A percentile compares a stretch with the other conserved stretches of the same genome.
These are phyloP conservation scores for Forsythia suspensa DNA, from an alignment of 257 asterid species.

Conservation along the genomic window DNA sequence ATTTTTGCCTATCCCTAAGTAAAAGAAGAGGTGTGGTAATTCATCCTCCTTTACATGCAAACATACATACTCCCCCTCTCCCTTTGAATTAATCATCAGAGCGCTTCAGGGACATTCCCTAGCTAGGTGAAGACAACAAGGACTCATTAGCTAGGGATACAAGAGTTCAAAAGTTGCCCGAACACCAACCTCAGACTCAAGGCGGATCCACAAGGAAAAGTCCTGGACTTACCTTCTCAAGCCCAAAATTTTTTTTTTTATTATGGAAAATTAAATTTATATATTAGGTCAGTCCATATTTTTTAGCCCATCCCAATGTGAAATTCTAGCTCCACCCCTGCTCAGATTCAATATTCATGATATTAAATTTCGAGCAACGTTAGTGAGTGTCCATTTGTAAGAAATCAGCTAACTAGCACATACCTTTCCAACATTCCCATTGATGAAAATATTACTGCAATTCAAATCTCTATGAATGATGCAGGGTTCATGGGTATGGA, in stretches of 20 bases:
- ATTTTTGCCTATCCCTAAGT: background rate
- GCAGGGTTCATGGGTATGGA: slow-evolving; percentile 37
- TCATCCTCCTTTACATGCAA: background rate
- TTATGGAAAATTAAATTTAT: background rate
- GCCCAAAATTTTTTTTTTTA: too few species aligned
- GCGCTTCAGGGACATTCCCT: too few species aligned
- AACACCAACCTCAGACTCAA: background rate
- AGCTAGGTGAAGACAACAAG: background rate
- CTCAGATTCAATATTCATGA: background rate
- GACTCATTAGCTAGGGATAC: background rate
- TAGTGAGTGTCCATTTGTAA: background rate
- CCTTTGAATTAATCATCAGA: too few species aligned
- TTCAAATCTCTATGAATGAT: slow-evolving; percentile 35
- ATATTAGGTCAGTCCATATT: too few species aligned
- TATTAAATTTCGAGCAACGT: background rate
- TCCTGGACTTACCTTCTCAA: too few species aligned
- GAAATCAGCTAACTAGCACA: background rate
- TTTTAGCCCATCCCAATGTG: too few species aligned
- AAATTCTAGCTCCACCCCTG: too few species aligned
- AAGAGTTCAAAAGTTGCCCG: background rate
- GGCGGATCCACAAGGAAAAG: too few species aligned
- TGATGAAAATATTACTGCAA: slow-evolving; percentile 38
- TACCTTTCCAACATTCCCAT: slow-evolving; percentile 37
- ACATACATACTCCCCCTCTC: too few species aligned
- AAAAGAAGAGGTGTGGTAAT: background rate